These are phyloP conservation scores for Meredithiella fracta DNA, from an alignment of 2,329 filamentous ascomycete species.

Conservation along the genomic window DNA sequence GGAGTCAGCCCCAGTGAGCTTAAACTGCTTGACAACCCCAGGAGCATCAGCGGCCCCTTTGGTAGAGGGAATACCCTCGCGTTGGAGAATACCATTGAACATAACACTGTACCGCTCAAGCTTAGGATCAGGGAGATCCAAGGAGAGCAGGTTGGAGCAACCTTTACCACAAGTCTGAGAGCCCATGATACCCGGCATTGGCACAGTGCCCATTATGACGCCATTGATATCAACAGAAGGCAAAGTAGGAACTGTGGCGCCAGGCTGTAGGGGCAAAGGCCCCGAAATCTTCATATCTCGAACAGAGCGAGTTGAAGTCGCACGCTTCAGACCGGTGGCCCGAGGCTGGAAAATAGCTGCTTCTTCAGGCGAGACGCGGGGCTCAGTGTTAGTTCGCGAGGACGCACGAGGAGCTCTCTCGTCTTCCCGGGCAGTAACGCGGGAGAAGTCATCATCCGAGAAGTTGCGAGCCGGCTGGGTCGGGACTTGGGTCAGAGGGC, in stretches of 20 bases:
- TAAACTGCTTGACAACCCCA: background rate
- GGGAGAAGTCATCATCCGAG: background rate
- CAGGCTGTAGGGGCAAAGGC: slow-evolving; percentile 3
- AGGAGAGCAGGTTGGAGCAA: slow-evolving; percentile 38
- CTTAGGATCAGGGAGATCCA: slow-evolving; percentile 64
- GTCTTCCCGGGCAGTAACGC: background rate
- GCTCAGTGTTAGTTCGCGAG: background rate
- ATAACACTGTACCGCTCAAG: slow-evolving; percentile 89
- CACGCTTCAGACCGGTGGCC: slow-evolving; percentile 2
- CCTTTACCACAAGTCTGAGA: background rate
- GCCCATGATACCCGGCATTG: slow-evolving; percentile 1
- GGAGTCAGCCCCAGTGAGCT: background rate
- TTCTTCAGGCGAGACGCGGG: slow-evolving; percentile 7
- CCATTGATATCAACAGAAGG: slow-evolving; percentile 1
- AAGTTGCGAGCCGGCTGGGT: background rate
- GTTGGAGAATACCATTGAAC: slow-evolving; percentile 61
- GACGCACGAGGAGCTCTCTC: background rate
- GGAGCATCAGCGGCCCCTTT: background rate
- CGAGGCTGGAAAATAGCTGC: slow-evolving; percentile 13
- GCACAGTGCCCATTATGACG: background rate
- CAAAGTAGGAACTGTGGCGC: slow-evolving; percentile 1
- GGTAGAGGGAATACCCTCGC: slow-evolving; percentile 14
- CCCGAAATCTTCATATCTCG: slow-evolving; percentile 3
- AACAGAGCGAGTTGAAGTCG: background rate
- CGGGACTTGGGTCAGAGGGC: background rate